Evolutionary conservation across 345 rosid species (phyloP), one percentile per base, ranked within the genome.

Genomic region (Acer negundo): DNA sequence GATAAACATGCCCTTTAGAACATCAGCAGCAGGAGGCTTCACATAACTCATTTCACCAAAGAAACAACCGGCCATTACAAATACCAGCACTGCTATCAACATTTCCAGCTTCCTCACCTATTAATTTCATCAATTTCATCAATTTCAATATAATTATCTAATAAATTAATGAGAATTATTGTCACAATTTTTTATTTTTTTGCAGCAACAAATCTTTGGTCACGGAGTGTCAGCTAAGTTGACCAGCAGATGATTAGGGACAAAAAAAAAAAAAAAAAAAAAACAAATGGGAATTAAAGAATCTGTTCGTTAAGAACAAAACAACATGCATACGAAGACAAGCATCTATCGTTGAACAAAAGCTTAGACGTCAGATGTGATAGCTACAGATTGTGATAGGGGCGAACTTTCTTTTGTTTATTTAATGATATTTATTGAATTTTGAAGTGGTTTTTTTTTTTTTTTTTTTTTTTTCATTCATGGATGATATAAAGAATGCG

Each of bases 91-190:
- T 4, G 90, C 31, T 75, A 82, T 82, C 70, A 85, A 26, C 78
- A 82, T 2, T 73, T 88, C 88, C 68, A 88, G 85, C 80, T 86
- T 86, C 82, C 91, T 83, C 44, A 83, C 83, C 91, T 88, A 22
- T 38, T 7, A 7, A 42, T 35, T 35, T 35, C 46, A 42, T 31
- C 35, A 7, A 42, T 35, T 35, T 35, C 46, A 42, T 31, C 35
- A 31, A 31, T 3, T 0, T 31, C 38, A 35, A 4, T 35, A 35
- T 4, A 35, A 35, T 35, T 35, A 35, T 4, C 6, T 35, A 3
- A 35, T 6, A 35, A 35, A 35, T 35, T 35, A 35, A 35, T 35
- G 12, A 31, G 8, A 55, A 31, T 26, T 31, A 22, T 12, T 20
- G 4, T 2, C 0, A 8, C 0, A 28, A 49, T 47, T 35, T 35